phyloP scores from a whole-genome alignment of 306 rosid genomes.

The Alnus rubra region DNA sequence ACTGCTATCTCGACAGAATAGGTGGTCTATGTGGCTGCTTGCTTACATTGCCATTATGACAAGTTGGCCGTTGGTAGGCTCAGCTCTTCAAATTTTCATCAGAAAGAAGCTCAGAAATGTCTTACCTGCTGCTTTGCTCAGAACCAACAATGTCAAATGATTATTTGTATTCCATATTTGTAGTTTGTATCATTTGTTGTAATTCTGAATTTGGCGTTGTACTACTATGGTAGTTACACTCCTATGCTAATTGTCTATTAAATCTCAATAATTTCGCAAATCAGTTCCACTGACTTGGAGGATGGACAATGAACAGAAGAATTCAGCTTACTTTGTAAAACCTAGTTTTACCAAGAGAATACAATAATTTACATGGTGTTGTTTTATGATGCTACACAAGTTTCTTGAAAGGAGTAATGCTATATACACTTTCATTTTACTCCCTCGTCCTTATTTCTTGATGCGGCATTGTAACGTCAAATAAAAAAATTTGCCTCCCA shows the following conservation, averaged over 20 bases:
- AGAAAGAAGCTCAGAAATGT: slow-evolving; percentile 55
- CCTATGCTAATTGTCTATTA: not conserved
- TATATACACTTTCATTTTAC: too few species aligned
- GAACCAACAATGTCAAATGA: slow-evolving; percentile 28
- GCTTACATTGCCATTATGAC: slow-evolving; percentile 70
- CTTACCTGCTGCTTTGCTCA: slow-evolving; percentile 46
- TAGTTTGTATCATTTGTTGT: not conserved
- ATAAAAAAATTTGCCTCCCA: too few species aligned
- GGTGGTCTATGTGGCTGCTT: slow-evolving; percentile 74
- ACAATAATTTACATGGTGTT: too few species aligned
- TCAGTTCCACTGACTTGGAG: not conserved
- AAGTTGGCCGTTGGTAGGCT: slow-evolving; percentile 89
- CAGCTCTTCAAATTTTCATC: slow-evolving; percentile 51
- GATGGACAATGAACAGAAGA: not conserved
- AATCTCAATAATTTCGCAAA: not conserved
- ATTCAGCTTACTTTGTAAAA: not conserved
- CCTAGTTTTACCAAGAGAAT: not conserved
- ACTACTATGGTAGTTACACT: not conserved
- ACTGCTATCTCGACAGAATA: slow-evolving; percentile 48
- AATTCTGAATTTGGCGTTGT: not conserved
- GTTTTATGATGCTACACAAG: too few species aligned
- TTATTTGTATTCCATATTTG: not conserved
- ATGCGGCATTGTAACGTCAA: too few species aligned
- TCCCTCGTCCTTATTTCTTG: too few species aligned
- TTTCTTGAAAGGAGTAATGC: too few species aligned